Evolutionary conservation across 2,329 filamentous ascomycete species (phyloP).

Genomic region (Simplicillium aogashimaense): DNA sequence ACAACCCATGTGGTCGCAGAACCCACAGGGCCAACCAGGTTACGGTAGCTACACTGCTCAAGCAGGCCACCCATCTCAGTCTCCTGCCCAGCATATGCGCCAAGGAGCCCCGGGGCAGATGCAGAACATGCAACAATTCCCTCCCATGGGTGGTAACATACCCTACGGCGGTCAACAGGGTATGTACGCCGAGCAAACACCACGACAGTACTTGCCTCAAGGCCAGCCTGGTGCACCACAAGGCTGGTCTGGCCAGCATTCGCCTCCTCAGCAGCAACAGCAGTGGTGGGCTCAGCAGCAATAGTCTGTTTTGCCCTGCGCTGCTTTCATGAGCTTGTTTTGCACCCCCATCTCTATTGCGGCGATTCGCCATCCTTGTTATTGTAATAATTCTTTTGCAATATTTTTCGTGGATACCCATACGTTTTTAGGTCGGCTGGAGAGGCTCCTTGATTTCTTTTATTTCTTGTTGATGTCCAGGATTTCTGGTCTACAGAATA

Average conservation of each 20-base stretch:
- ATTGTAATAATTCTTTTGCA: too few relatives aligned
- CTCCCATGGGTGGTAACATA: constrained; percentile 48
- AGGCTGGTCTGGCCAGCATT: constrained; percentile 50
- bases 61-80: constrained; percentile 38
- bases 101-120: constrained; percentile 45
- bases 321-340: background rate
- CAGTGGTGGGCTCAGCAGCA: constrained; percentile 46
- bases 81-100: constrained; percentile 50
- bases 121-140: constrained; percentile 47
- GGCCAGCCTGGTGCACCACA: constrained; percentile 41
- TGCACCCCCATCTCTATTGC: background rate
- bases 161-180: constrained; percentile 45
- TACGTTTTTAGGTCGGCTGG: too few relatives aligned
- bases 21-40: constrained; percentile 32
- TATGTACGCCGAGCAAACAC: constrained; percentile 54
- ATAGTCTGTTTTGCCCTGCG: constrained; percentile 18
- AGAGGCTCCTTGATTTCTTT: constrained; percentile 1
- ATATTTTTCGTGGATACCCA: too few relatives aligned
- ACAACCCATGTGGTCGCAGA: constrained; percentile 55
- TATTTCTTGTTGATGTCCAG: background rate
- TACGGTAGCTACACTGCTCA: constrained; percentile 45
- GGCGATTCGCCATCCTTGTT: too few relatives aligned
- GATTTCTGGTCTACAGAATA: too few relatives aligned
- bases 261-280: constrained; percentile 35
- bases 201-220: constrained; percentile 59